These are phyloP conservation scores for Suhomyces panamericanus DNA, from an alignment of 1,139 yeast genomes.

Conservation along the genomic window DNA sequence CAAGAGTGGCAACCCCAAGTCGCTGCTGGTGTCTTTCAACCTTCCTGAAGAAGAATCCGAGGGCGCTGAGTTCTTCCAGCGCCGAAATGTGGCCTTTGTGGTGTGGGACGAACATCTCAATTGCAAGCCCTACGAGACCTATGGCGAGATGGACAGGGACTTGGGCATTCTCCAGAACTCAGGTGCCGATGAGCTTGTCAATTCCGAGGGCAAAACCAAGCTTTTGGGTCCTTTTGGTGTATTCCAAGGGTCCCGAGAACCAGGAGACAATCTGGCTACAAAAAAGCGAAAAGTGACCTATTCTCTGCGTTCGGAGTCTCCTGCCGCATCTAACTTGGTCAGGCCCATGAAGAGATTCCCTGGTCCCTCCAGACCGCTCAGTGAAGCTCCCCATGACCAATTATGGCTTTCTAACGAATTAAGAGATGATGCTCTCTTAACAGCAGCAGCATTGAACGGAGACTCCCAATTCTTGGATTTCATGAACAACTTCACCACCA, in stretches of 20 bases:
- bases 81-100: conserved; percentile 79
- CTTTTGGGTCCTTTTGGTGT: conserved; percentile 84
- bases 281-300: conserved; percentile 1
- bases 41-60: conserved; percentile 18
- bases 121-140: conserved; percentile 58
- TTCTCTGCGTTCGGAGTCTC: not conserved
- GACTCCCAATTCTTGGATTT: conserved; percentile 59
- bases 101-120: conserved; percentile 48
- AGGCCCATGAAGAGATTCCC: not conserved
- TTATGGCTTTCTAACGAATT: conserved; percentile 70
- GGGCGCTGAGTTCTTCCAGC: conserved; percentile 53
- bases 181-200: conserved; percentile 36
- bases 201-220: conserved; percentile 49
- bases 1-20: conserved; percentile 27
- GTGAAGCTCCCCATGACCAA: conserved; percentile 28
- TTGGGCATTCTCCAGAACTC: conserved; percentile 62
- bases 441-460: conserved; percentile 72
- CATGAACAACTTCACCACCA: conserved; percentile 36
- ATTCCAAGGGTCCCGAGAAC: conserved; percentile 32
- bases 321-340: not conserved
- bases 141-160: conserved; percentile 81
- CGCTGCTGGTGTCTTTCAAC: conserved; percentile 29
- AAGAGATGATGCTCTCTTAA: conserved; percentile 67
- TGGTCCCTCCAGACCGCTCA: not conserved
- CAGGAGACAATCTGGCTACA: not conserved